phyloP scores from a whole-genome alignment of 202 grass and related monocot genomes.

The Sporobolus alterniflorus region DNA sequence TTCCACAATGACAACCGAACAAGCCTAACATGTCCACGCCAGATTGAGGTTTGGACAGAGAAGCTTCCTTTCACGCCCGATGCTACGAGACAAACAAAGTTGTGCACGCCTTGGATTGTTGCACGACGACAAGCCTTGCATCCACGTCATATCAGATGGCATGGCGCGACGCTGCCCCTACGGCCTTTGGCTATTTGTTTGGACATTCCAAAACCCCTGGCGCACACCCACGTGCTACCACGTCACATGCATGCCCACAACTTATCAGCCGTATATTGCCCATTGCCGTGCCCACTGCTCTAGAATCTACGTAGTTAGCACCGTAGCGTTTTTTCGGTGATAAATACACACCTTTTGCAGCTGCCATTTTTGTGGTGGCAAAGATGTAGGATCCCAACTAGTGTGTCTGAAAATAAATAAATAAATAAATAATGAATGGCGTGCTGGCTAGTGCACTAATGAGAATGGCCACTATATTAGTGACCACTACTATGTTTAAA shows the following conservation, averaged over 20 bases:
- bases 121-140: background rate
- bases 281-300: background rate
- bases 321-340: slow-evolving; percentile 14
- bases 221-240: slow-evolving; percentile 30
- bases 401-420: slow-evolving; percentile 14
- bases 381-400: slow-evolving; percentile 49
- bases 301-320: slow-evolving; percentile 25
- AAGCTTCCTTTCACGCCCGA: slow-evolving; percentile 23
- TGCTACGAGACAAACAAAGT: slow-evolving; percentile 39
- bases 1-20: no score
- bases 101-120: slow-evolving; percentile 25
- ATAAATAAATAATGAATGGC: slow-evolving; percentile 42
- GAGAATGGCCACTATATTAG: slow-evolving; percentile 11
- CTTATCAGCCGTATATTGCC: background rate
- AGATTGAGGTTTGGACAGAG: background rate
- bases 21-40: background rate
- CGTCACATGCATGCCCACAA: slow-evolving; percentile 34
- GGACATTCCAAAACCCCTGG: slow-evolving; percentile 17
- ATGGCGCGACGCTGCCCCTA: background rate
- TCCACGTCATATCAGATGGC: background rate
- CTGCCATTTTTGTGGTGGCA: slow-evolving; percentile 33
- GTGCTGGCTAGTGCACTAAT: slow-evolving; percentile 41
- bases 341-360: slow-evolving; percentile 1
- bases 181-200: background rate
- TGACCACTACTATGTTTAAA: slow-evolving; percentile 36